Evolutionary conservation across 805 yeast species (phyloP), one percentile per base, ranked within the genome.

Genomic region (Wickerhamomyces subpelliculosus): DNA sequence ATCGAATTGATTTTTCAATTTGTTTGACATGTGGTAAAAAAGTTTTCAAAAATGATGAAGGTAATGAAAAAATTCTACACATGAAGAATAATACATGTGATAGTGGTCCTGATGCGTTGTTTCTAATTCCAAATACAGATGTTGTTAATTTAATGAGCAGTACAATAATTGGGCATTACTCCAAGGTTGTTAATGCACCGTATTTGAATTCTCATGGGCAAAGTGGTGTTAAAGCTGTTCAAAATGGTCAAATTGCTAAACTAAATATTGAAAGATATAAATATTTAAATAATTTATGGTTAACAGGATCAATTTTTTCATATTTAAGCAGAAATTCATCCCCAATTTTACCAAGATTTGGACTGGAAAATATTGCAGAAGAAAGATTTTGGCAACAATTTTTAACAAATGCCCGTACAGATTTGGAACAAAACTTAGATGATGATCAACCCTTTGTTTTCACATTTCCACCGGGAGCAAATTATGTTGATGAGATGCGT

Each of bases 131-230:
- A 17, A 61, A 60, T 34, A 47, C 52, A 3, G 62, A 60, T 35
- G 57, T 51, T 28, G 54, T 64, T 19, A 55, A 57, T 32, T 40
- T 59, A 22, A 36, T 41, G 18, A 39, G 47, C 3, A 44, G 41
- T 28, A 43, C 25, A 14, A 45, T 39, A 40, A 45, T 40, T 60
- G 55, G 20, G 39, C 57, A 42, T 45, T 47, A 53, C 57, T 61
- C 52, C 27, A 58, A 55, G 18, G 61, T 64, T 8, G 65, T 73
- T 44, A 73, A 73, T 39, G 83, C 85, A 0, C 93, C 90, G 12
- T 84, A 82, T 52, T 60, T 84, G 52, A 82, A 85, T 38, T 65
- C 67, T 5, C 88, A 83, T 57, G 94, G 94, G 18, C 93, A 84
- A 55, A 72, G 80, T 4, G 83, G 83, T 24, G 64, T 66, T 9